These are phyloP conservation scores for Lactifluus subvellereus DNA, from an alignment of 768 basidiomycete species.

Conservation along the genomic window DNA sequence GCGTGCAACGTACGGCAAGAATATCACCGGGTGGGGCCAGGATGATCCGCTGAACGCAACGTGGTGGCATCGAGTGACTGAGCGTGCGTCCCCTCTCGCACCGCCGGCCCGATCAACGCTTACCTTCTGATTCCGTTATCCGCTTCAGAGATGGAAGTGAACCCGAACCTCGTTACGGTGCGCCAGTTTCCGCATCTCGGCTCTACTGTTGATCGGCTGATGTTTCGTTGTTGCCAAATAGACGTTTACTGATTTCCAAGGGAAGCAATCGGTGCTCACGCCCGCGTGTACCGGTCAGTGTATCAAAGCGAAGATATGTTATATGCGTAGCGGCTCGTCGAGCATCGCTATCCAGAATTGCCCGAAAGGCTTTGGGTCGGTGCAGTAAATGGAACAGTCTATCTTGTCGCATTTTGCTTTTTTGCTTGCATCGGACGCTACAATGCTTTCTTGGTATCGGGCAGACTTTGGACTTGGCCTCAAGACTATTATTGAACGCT, in stretches of 20 bases:
- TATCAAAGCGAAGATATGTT: constrained; percentile 63
- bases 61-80: constrained; percentile 78
- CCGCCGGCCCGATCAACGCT: neutral
- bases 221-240: constrained; percentile 27
- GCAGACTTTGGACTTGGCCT: too few relatives aligned
- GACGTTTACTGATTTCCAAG: constrained; percentile 66
- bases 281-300: constrained; percentile 57
- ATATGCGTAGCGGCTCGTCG: constrained; percentile 69
- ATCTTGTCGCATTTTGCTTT: neutral
- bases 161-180: constrained; percentile 55
- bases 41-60: constrained; percentile 73
- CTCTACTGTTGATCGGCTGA: neutral
- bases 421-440: neutral
- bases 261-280: constrained; percentile 56
- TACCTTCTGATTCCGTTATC: neutral
- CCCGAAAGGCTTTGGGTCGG: constrained; percentile 56
- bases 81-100: constrained; percentile 39
- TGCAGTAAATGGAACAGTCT: constrained; percentile 34
- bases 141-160: constrained; percentile 50
- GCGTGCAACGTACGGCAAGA: constrained; percentile 57
- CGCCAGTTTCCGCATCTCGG: constrained; percentile 4
- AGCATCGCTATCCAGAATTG: constrained; percentile 58
- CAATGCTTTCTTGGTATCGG: too few relatives aligned
- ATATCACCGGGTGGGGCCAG: constrained; percentile 50
- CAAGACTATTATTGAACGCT: too few relatives aligned